Base-by-base conservation (phyloP, 2,329 filamentous ascomycete genomes). In the Aspergillus texensis region DNA sequence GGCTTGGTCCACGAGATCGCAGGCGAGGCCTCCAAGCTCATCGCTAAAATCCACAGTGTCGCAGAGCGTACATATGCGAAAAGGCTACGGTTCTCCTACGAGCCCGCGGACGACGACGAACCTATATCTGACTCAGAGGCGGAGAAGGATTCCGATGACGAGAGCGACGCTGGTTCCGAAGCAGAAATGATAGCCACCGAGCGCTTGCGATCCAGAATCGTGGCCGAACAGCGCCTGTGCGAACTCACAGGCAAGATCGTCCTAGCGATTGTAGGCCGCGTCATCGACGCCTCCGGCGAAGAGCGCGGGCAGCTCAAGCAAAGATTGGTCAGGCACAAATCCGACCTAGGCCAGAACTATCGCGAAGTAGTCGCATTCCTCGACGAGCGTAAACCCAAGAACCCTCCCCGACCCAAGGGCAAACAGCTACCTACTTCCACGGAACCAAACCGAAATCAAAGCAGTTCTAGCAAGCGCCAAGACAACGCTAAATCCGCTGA, bases 171-270 rank as follows among this genome's bases (percentile, higher is more conserved):
- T 36, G 70, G 71, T 32, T 65, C 67, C 16, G 76, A 74, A 28
- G 72, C 75, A 8, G 75, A 79, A 52, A 83, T 78, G 2, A 71
- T 74, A 6, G 67, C 62, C n/a, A 74, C 72, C n/a, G 76, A 91
- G 72, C 85, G 87, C 62, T 82, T 87, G 68, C 85, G 89, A 55
- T 85, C 86, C 45, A 87, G 89, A 62, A 84, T 97, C 39, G 84
- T 94, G 63, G 89, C 93, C 0, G 95, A 98, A 78, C 91, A 94
- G 74, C 87, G 89, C 24, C 85, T 98, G 0, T 98, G 94, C 77
- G 91, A 94, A 71, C 83, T 97, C 30, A 89, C 94, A 0, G 90
- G 89, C 66, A 96, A 95, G 75, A 87, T 96, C 50, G 91, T 97
- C 43, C 86, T 96, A 48, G 91, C 90, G 14, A 88, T 96, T 26